phyloP scores from a whole-genome alignment of 2,329 filamentous ascomycete species.

The Trichoderma sp. region DNA sequence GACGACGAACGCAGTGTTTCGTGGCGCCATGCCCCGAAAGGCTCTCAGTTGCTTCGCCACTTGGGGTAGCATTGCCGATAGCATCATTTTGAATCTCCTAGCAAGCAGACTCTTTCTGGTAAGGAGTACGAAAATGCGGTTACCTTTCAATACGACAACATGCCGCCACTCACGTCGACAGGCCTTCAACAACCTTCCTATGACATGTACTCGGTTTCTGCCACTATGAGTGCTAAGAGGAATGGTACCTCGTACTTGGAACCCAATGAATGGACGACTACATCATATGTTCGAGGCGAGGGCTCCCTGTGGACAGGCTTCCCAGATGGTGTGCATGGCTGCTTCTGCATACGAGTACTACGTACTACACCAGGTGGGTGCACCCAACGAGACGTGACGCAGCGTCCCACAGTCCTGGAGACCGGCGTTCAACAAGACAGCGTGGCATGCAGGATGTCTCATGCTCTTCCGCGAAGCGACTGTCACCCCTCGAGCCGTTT shows the following conservation, averaged over 20 bases:
- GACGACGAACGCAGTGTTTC: background rate
- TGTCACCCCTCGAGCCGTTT: background rate
- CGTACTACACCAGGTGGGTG: background rate
- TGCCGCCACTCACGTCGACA: background rate
- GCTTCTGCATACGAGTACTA: slow-evolving; percentile 3
- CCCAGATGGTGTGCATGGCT: slow-evolving; percentile 1
- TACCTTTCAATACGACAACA: background rate
- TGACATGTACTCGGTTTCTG: slow-evolving; percentile 1
- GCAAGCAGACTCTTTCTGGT: background rate
- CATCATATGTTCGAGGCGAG: slow-evolving; percentile 5
- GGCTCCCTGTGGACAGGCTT: background rate
- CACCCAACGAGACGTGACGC: slow-evolving; percentile 11
- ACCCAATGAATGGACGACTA: background rate
- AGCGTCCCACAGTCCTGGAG: slow-evolving; percentile 26
- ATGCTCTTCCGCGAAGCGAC: slow-evolving; percentile 6
- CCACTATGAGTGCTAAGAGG: background rate
- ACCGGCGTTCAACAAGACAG: slow-evolving; percentile 18
- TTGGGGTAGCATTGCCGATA: slow-evolving; percentile 13
- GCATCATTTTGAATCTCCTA: background rate
- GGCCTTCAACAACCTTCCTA: background rate
- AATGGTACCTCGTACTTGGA: no score
- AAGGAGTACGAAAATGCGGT: background rate
- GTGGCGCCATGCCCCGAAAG: background rate
- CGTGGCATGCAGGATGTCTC: slow-evolving; percentile 25
- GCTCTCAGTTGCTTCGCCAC: background rate